phyloP scores from a whole-genome alignment of 371 early-diverging fungal genomes.

The Apophysomyces ossiformis region DNA sequence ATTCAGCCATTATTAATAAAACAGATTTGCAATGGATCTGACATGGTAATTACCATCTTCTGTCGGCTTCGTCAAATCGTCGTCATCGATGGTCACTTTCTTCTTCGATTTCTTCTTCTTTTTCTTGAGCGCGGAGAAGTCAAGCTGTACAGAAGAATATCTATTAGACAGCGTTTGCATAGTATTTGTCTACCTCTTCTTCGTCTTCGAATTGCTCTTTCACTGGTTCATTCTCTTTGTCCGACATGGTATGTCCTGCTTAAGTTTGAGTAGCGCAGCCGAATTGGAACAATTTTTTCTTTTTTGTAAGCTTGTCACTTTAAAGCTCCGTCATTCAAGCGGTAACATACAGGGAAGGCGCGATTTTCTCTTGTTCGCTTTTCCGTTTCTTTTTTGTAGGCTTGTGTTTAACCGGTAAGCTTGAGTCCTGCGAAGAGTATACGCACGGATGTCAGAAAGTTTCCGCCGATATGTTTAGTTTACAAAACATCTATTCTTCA shows the following conservation, averaged over 20 bases:
- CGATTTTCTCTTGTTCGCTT: no score
- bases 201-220: slow-evolving; percentile 52
- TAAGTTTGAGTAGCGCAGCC: not conserved
- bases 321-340: not conserved
- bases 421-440: no score
- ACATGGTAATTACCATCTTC: slow-evolving; percentile 10
- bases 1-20: no score
- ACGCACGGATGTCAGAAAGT: no score
- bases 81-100: slow-evolving; percentile 44
- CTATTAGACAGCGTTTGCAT: not conserved
- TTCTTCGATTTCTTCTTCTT: slow-evolving; percentile 55
- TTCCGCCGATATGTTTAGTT: no score
- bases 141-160: slow-evolving; percentile 25
- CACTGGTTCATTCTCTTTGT: slow-evolving; percentile 53
- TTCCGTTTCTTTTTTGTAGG: no score
- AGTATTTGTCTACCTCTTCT: slow-evolving; percentile 19
- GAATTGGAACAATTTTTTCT: not conserved
- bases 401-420: no score
- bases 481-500: no score
- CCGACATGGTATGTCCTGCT: slow-evolving; percentile 35
- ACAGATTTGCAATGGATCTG: no score
- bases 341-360: no score
- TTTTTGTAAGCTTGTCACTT: slow-evolving; percentile 3
- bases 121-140: slow-evolving; percentile 41
- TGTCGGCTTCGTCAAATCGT: slow-evolving; percentile 11